Evolutionary conservation across 2,329 filamentous ascomycete species (phyloP), one percentile per base, ranked within the genome.

Genomic region (Emericellopsis atlantica): DNA sequence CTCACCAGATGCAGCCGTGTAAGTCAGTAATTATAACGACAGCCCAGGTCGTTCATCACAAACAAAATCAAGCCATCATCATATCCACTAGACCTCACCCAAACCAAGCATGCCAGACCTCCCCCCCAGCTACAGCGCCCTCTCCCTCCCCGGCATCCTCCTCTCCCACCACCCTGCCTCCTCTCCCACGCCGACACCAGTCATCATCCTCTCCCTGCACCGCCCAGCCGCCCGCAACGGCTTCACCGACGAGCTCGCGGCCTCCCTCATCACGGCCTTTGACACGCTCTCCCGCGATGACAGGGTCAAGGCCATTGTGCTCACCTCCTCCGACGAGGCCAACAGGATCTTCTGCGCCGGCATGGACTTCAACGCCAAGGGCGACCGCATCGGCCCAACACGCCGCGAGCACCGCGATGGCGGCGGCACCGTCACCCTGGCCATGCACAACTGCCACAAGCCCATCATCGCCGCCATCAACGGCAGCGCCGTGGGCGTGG

Each of bases 211-310:
- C 29, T 73, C 73, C 2, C 69, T 85, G 33, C 67, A 81, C 60
- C 74, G 82, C 15, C 81, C 81, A 1, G 57, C 62, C 10, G 75
- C 76, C 44, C 68, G 79, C 60, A 85, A 86, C 69, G 80, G 77
- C 45, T 84, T 85, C 58, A 84, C 78, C 4, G 62, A 68, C 16
- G 64, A 59, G 12, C 84, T 85, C 77, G 71, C 72, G 50, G 51
- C 59, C 14, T 79, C 81, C 49, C 65, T 86, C 24, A 69, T 75
- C 44, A 48, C 58, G 4, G 74, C 72, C 36, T 72, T 73, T 52
- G 53, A 58, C 41, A 53, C 68, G 8, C 61, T 79, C 23, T 71
- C 72, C 22, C 44, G 56, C 23, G 75, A 79, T 56, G 59, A 64
- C 3, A 67, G 75, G 34, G 73, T 79, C 14, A 68, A 66, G 38